Conservation (phyloP, 495 filamentous ascomycete genomes). For the Penicillium robsamsonii region DNA sequence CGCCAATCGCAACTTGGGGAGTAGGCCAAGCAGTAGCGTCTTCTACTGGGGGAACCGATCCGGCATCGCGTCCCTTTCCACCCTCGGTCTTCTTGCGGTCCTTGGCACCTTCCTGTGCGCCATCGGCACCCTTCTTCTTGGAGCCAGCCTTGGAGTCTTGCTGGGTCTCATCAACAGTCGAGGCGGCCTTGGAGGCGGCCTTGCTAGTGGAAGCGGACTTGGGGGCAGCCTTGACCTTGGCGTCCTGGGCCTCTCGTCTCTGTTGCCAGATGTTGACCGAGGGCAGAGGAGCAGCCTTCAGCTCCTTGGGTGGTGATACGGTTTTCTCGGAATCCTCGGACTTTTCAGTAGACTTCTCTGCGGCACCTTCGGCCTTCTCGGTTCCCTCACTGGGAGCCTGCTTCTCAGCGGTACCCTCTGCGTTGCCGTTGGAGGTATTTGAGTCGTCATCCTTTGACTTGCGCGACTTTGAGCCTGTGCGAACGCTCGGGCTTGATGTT, state of each 20-base stretch:
- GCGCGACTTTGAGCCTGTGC: conserved; percentile 53
- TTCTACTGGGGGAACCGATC: conserved; percentile 55
- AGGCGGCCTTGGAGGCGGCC: conserved; percentile 35
- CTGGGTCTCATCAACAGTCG: conserved; percentile 35
- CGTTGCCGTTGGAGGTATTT: conserved; percentile 61
- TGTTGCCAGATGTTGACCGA: conserved; percentile 83
- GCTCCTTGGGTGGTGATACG: conserved; percentile 52
- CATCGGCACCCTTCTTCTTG: conserved; percentile 48
- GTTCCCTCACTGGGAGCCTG: conserved; percentile 33
- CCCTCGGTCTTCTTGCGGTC: conserved; percentile 44
- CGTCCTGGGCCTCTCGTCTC: conserved; percentile 65
- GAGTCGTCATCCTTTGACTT: conserved; percentile 70
- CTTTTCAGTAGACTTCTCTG: conserved; percentile 30
- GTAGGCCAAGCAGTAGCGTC: conserved; percentile 87
- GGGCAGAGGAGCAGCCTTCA: conserved; percentile 79
- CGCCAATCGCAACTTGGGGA: conserved; percentile 72
- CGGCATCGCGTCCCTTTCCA: conserved; percentile 44
- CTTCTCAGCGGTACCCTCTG: conserved; percentile 46
- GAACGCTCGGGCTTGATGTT: conserved; percentile 67
- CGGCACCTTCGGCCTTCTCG: conserved; percentile 16
- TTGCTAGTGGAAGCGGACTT: conserved; percentile 30
- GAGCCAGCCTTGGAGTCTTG: conserved; percentile 46
- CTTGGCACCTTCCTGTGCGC: conserved; percentile 29
- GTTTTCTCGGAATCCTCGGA: conserved; percentile 48
- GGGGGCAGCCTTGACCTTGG: conserved; percentile 57